phyloP scores from a whole-genome alignment of 2,329 filamentous ascomycete genomes.

The Fusarium falciforme region DNA sequence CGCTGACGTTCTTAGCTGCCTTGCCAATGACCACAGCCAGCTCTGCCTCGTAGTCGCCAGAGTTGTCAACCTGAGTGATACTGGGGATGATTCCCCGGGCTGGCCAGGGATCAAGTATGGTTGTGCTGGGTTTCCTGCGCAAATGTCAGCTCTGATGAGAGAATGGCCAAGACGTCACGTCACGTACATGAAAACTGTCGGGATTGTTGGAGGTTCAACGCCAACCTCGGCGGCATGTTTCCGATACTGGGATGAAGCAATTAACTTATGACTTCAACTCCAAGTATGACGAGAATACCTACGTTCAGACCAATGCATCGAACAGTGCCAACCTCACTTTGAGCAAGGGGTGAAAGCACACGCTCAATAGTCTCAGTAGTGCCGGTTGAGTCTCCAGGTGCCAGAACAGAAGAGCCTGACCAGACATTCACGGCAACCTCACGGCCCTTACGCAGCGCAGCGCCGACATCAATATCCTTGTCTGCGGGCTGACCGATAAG shows the following conservation, averaged over 20 bases:
- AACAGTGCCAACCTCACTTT: conserved; percentile 62
- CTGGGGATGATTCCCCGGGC: conserved; percentile 64
- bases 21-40: conserved; percentile 67
- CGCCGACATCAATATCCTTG: conserved; percentile 65
- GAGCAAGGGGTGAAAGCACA: conserved; percentile 58
- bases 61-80: conserved; percentile 59
- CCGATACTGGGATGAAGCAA: conserved; percentile 44
- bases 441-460: conserved; percentile 65
- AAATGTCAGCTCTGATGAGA: background rate
- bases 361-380: conserved; percentile 57
- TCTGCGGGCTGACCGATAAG: conserved; percentile 68
- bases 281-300: conserved; percentile 22
- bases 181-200: conserved; percentile 64
- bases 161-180: rapidly evolving
- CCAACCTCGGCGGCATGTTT: conserved; percentile 60
- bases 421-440: conserved; percentile 68
- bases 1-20: conserved; percentile 63
- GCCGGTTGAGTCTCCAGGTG: conserved; percentile 63
- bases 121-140: conserved; percentile 61
- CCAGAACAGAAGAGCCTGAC: conserved; percentile 68
- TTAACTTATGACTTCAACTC: background rate
- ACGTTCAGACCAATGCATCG: conserved; percentile 69
- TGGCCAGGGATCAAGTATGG: conserved; percentile 66
- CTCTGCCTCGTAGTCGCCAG: conserved; percentile 70
- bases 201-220: conserved; percentile 63